phyloP scores from a whole-genome alignment of 1,284 basidiomycete species.

The Moniliella sp. region DNA sequence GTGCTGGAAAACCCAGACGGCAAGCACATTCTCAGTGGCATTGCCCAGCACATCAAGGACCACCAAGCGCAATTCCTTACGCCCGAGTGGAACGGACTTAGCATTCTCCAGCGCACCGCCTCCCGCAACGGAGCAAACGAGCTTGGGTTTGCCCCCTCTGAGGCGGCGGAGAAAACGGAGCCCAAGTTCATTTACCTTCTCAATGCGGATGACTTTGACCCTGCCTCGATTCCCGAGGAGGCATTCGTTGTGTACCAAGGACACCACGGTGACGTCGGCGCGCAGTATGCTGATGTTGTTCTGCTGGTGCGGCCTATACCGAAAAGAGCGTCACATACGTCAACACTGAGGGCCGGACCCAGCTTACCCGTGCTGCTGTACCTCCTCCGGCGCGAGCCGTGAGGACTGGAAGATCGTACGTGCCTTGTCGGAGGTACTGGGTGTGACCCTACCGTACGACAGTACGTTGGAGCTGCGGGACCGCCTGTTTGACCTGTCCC shows the following conservation, averaged over 20 bases:
- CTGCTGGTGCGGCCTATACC: constrained; percentile 83
- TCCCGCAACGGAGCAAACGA: constrained; percentile 90
- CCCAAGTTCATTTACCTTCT: constrained; percentile 94
- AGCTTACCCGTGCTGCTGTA: constrained; percentile 75
- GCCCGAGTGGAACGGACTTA: constrained; percentile 86
- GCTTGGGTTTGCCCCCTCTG: constrained; percentile 66
- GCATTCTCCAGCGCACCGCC: constrained; percentile 65
- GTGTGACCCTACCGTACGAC: constrained; percentile 65
- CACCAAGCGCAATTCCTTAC: constrained; percentile 46
- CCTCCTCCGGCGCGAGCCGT: constrained; percentile 79
- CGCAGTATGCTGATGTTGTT: constrained; percentile 86
- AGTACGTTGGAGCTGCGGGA: constrained; percentile 67
- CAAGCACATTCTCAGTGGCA: constrained; percentile 52
- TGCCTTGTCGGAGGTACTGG: constrained; percentile 73
- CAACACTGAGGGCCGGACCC: constrained; percentile 84
- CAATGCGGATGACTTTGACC: constrained; percentile 81
- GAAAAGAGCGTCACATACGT: constrained; percentile 88
- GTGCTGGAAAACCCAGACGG: constrained; percentile 71
- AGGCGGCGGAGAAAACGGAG: constrained; percentile 46
- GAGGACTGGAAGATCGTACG: constrained; percentile 99
- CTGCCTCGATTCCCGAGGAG: constrained; percentile 67
- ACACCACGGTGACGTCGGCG: constrained; percentile 90
- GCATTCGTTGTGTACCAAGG: constrained; percentile 98
- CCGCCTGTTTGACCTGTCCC: constrained; percentile 90
- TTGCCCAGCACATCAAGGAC: constrained; percentile 58